These are phyloP conservation scores for Diplodia sapinea DNA, from an alignment of 2,329 filamentous ascomycete genomes.

Conservation along the genomic window DNA sequence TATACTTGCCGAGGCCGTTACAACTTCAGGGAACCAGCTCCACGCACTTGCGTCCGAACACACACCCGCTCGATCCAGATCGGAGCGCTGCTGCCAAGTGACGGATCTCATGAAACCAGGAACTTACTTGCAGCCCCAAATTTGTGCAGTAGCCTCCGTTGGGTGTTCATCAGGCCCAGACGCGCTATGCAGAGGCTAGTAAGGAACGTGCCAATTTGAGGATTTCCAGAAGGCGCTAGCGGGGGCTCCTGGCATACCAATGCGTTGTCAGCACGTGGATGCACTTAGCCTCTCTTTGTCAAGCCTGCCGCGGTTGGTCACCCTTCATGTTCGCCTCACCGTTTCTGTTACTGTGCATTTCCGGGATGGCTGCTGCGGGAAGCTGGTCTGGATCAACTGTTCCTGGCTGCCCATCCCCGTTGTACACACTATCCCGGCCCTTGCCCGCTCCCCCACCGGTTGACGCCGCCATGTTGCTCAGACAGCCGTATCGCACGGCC, in stretches of 20 bases:
- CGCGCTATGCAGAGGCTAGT: conserved; percentile 1
- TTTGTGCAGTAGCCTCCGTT: conserved; percentile 18
- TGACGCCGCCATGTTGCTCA: neutral
- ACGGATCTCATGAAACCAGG: neutral
- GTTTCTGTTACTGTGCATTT: neutral
- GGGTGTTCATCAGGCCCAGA: conserved; percentile 12
- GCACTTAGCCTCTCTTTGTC: conserved; percentile 1
- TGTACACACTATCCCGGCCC: neutral
- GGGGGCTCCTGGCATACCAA: conserved; percentile 1
- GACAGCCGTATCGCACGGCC: conserved; percentile 7
- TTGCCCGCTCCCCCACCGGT: conserved; percentile 11
- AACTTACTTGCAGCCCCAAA: conserved; percentile 10
- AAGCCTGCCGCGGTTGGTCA: neutral
- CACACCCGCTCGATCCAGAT: neutral
- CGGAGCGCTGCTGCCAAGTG: neutral
- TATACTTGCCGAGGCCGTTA: neutral
- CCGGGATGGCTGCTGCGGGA: conserved; percentile 12
- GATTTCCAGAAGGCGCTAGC: neutral
- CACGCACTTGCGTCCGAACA: neutral
- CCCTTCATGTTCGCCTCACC: conserved; percentile 21
- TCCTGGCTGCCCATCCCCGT: neutral
- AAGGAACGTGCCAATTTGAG: conserved; percentile 7
- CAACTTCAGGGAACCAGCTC: neutral
- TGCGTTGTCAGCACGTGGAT: neutral
- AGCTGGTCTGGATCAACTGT: conserved; percentile 12